Percentiles rank a stretch among this genome's conserved stretches.
Evolutionary conservation across 2,329 filamentous ascomycete species (phyloP).

Genomic region (Stagonosporopsis chrysanthemi): DNA sequence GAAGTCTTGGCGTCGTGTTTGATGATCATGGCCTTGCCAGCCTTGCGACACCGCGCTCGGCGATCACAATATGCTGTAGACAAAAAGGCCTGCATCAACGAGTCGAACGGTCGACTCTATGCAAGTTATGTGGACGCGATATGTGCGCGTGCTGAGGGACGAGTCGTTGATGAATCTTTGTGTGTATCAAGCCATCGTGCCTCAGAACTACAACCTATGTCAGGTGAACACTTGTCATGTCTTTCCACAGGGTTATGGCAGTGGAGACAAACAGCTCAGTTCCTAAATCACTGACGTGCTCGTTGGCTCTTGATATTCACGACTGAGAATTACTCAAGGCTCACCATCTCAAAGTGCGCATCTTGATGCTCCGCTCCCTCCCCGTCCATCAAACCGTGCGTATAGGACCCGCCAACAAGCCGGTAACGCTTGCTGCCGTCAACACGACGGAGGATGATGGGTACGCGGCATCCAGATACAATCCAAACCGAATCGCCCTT

Average conservation of each 20-base stretch:
- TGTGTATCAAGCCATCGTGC: background rate
- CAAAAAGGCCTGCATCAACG: background rate
- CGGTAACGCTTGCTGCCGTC: constrained; percentile 9
- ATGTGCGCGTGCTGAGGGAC: background rate
- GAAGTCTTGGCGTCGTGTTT: constrained; percentile 16
- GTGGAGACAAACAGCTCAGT: no score
- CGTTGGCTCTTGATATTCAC: no score
- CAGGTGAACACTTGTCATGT: no score
- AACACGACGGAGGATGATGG: constrained; percentile 8
- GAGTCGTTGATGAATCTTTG: background rate
- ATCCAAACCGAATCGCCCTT: no score
- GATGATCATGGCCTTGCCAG: constrained; percentile 8
- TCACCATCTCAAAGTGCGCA: no score
- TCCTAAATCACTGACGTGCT: no score
- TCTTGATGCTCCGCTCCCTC: constrained; percentile 4
- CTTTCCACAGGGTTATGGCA: no score
- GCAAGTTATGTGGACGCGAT: background rate
- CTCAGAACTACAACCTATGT: no score
- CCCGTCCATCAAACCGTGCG: constrained; percentile 30
- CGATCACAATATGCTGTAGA: background rate
- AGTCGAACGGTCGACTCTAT: no score
- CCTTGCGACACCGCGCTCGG: constrained; percentile 8
- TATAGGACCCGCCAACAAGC: constrained; percentile 26
- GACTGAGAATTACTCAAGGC: no score
- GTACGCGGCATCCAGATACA: no score